Evolutionary conservation across 352 stramenopile species (phyloP), one percentile per base, ranked within the genome.

Genomic region (Phytopythium cucurbitacearum): DNA sequence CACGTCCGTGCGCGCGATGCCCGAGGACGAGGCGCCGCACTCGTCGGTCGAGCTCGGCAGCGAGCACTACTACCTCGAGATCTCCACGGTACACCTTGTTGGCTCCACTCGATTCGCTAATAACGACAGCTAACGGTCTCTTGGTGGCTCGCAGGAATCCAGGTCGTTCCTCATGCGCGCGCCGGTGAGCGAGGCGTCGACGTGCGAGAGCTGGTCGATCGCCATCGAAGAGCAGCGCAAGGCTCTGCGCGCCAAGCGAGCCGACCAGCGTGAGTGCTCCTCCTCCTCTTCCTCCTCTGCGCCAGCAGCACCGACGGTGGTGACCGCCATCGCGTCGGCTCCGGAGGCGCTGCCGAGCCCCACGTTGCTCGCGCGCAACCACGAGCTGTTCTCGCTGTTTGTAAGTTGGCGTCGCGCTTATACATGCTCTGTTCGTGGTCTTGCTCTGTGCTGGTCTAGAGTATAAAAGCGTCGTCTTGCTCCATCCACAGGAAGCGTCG

Each of bases 11-110:
- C 74, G 79, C 6, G 80, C 81, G n/a, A 89, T 88, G 79, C 72
- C 83, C 5, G 80, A 93, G 48, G 78, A 89, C 34, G 80, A 91
- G 49, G 71, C 73, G 43, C 74, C 72, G 7, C 45, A 60, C 48
- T 65, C 74, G 8, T 67, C 71, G 0, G 66, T 81, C 21, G 83
- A 93, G 49, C 57, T 68, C 2, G 73, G 70, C 7, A 60, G 64
- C 8, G 83, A 93, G 56, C 80, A 90, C 56, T 91, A 87, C 56
- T 93, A 93, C 62, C 67, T 93, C 3, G 83, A 89, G 60, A 93
- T 93, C 60, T 71, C 59, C 46, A 89, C 80, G 57, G 80, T 91
- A 38, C 15, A 60, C 48, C 46, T 28, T 0, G 11, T 11, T 32
- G 42, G 10, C 15, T 46, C n/a, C 9, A 2, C 41, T 13, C 28